Percentiles rank a stretch among this genome's conserved stretches.
phyloP scores from a whole-genome alignment of 805 yeast genomes.

The Kodamaea nitidulidarum region DNA sequence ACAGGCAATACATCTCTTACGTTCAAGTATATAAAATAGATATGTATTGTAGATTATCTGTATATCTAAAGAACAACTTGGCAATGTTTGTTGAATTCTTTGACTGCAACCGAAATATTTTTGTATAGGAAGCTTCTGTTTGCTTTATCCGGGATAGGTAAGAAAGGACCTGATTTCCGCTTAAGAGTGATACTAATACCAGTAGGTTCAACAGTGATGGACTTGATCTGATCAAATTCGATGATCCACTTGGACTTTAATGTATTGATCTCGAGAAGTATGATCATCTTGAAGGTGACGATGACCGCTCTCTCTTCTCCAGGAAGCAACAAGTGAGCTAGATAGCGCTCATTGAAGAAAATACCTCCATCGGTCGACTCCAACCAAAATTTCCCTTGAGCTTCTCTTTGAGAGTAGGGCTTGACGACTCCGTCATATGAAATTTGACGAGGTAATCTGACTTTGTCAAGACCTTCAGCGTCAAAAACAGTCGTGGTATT shows the following conservation, averaged over 20 bases:
- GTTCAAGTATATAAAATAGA: not conserved
- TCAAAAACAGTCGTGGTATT: slow-evolving; percentile 90
- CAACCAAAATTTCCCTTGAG: slow-evolving; percentile 93
- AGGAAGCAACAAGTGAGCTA: slow-evolving; percentile 81
- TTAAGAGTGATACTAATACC: slow-evolving; percentile 70
- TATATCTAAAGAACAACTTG: slow-evolving; percentile 43
- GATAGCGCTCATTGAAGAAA: slow-evolving; percentile 64
- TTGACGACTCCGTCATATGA: slow-evolving; percentile 67
- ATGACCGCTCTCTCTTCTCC: slow-evolving; percentile 76
- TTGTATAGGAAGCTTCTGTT: slow-evolving; percentile 65
- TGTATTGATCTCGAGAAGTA: slow-evolving; percentile 60
- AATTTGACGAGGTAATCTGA: slow-evolving; percentile 77
- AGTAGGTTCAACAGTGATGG: slow-evolving; percentile 71
- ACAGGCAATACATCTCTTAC: not conserved
- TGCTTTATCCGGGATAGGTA: slow-evolving; percentile 69
- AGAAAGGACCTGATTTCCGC: slow-evolving; percentile 52
- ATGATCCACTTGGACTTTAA: slow-evolving; percentile 71
- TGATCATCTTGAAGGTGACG: slow-evolving; percentile 66
- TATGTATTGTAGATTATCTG: not conserved
- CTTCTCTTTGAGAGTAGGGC: slow-evolving; percentile 73
- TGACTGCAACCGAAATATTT: slow-evolving; percentile 76
- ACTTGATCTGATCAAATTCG: slow-evolving; percentile 56
- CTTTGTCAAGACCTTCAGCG: slow-evolving; percentile 68
- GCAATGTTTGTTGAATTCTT: slow-evolving; percentile 68
- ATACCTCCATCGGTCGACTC: slow-evolving; percentile 80